Conservation (phyloP, 2,329 filamentous ascomycete species). For the Colletotrichum godetiae region DNA sequence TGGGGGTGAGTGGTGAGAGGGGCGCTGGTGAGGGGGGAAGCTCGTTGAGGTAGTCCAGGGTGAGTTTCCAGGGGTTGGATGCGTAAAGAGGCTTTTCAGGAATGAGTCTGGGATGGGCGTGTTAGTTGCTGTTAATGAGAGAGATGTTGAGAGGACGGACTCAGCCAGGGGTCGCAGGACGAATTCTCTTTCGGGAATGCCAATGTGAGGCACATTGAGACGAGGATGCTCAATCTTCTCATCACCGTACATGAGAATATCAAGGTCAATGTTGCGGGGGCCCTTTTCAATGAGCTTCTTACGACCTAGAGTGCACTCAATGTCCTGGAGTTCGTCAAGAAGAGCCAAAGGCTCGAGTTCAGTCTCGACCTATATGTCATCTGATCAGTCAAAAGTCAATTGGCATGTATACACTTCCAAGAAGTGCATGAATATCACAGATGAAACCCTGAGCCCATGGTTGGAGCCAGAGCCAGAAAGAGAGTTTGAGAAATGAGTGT, state of each 20-base stretch:
- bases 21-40: constrained; percentile 61
- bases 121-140: constrained; percentile 4
- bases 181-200: constrained; percentile 92
- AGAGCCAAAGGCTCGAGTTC: constrained; percentile 78
- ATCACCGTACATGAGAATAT: constrained; percentile 86
- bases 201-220: constrained; percentile 84
- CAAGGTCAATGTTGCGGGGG: constrained; percentile 92
- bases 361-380: constrained; percentile 77
- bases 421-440: not conserved
- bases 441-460: not conserved
- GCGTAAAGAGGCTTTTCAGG: constrained; percentile 65
- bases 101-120: constrained; percentile 57
- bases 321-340: constrained; percentile 83
- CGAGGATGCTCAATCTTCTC: constrained; percentile 74
- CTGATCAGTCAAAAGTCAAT: constrained; percentile 19
- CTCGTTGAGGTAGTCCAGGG: constrained; percentile 70
- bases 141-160: constrained; percentile 54
- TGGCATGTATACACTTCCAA: not conserved
- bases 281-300: constrained; percentile 92
- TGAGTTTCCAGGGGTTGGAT: constrained; percentile 68
- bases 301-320: constrained; percentile 84
- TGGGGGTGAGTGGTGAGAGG: constrained; percentile 69
- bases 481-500: not conserved
- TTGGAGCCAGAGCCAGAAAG: not conserved
- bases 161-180: constrained; percentile 89